A percentile compares a stretch with the other conserved stretches of the same genome.
Evolutionary conservation across 768 basidiomycete genomes (phyloP).

Genomic region (Clavaria fumosa): DNA sequence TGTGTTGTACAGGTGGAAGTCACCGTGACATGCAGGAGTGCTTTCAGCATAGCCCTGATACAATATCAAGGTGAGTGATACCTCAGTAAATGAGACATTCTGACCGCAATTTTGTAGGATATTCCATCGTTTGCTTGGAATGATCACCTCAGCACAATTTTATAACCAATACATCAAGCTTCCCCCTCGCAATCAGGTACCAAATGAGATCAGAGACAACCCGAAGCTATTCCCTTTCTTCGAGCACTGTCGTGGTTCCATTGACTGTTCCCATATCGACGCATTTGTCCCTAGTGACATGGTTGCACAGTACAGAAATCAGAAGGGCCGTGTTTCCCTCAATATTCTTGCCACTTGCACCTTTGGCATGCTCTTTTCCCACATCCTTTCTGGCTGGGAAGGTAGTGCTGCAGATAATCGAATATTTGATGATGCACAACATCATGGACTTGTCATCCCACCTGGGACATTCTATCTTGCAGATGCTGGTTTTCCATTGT

Average conservation of each 20-base stretch:
- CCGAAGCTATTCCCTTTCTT: constrained; percentile 18
- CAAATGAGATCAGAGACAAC: constrained; percentile 12
- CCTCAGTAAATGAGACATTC: too few species aligned
- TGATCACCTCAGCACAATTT: constrained; percentile 7
- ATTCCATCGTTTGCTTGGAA: not conserved
- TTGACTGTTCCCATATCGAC: constrained; percentile 17
- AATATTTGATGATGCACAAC: constrained; percentile 11
- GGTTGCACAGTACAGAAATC: constrained; percentile 13
- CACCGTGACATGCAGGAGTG: constrained; percentile 18
- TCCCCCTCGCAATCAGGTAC: constrained; percentile 10
- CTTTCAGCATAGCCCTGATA: constrained; percentile 24
- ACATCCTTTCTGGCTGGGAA: constrained; percentile 17
- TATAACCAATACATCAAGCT: constrained; percentile 14
- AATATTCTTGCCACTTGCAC: constrained; percentile 14
- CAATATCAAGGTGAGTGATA: constrained; percentile 20
- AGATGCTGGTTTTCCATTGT: constrained; percentile 14
- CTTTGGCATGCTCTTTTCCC: constrained; percentile 15
- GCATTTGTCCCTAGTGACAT: constrained; percentile 11
- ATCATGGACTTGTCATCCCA: constrained; percentile 8
- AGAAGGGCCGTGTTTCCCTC: constrained; percentile 16
- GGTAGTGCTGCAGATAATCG: constrained; percentile 12
- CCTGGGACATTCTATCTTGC: constrained; percentile 12
- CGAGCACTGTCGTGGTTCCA: constrained; percentile 13
- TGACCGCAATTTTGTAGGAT: not conserved
- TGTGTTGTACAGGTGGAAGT: constrained; percentile 15